Conservation (phyloP, 495 filamentous ascomycete genomes). For the Penicillium waksmanii region DNA sequence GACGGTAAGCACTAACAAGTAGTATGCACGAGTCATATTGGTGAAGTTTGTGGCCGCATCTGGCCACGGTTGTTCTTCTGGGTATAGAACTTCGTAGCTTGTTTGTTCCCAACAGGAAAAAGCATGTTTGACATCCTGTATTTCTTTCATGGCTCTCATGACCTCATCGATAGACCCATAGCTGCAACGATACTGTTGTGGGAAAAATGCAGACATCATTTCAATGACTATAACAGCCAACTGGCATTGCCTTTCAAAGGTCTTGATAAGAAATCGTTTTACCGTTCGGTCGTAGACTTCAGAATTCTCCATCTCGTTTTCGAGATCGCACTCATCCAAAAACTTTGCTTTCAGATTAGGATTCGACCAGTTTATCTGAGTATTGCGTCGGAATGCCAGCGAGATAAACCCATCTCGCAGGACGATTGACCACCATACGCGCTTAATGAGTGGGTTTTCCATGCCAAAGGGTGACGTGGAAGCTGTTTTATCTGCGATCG, state of each 20-base stretch:
- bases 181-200: neutral
- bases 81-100: neutral
- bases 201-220: neutral
- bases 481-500: neutral
- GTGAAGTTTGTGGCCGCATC: neutral
- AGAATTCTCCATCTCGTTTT: neutral
- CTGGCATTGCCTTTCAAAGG: neutral
- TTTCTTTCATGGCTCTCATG: neutral
- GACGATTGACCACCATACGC: neutral
- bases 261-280: neutral
- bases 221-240: neutral
- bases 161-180: neutral
- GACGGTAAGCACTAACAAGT: neutral
- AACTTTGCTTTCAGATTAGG: neutral
- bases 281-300: neutral
- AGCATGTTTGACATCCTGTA: neutral
- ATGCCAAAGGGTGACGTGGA: neutral
- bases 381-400: neutral
- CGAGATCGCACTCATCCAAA: neutral
- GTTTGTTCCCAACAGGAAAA: neutral
- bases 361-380: neutral
- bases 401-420: neutral
- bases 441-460: neutral
- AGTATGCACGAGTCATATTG: slow-evolving; percentile 2
- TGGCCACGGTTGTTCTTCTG: neutral